Percentiles rank a stretch among this genome's conserved stretches.
Evolutionary conservation across 148 eudicot genomes (phyloP).

Genomic region (Amaranthus cruentus): DNA sequence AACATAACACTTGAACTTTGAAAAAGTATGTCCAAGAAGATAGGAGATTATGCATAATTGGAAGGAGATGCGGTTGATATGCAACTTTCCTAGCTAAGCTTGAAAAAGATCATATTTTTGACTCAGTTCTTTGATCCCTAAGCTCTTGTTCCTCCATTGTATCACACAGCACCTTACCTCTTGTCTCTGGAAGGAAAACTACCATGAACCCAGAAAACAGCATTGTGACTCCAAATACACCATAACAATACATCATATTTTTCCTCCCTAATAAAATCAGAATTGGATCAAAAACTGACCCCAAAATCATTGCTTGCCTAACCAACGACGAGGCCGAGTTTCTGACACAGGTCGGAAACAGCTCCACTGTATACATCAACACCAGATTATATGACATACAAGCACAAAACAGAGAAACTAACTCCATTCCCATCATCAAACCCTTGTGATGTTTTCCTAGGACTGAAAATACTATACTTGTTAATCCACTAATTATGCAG

Average conservation of each 20-base stretch:
- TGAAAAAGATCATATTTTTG: background rate
- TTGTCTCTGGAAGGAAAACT: slow-evolving; percentile 27
- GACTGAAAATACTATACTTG: slow-evolving; percentile 7
- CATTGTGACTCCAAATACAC: slow-evolving; percentile 19
- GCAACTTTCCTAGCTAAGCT: no score
- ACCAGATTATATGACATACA: slow-evolving; percentile 18
- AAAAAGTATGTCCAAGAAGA: no score
- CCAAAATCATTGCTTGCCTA: slow-evolving; percentile 21
- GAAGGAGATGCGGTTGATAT: no score
- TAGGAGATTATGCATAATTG: no score
- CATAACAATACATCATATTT: slow-evolving; percentile 8
- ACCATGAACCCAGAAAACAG: slow-evolving; percentile 27
- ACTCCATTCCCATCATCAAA: slow-evolving; percentile 10
- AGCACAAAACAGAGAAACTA: slow-evolving; percentile 15
- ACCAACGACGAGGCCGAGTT: slow-evolving; percentile 20
- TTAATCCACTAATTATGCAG: slow-evolving; percentile 11
- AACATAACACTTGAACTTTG: no score
- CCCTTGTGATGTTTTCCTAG: background rate
- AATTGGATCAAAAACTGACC: slow-evolving; percentile 19
- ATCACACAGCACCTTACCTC: slow-evolving; percentile 26
- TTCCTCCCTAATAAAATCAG: slow-evolving; percentile 3
- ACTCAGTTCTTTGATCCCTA: background rate
- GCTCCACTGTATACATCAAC: slow-evolving; percentile 20
- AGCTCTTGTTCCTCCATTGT: slow-evolving; percentile 35
- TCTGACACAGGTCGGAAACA: slow-evolving; percentile 29